Evolutionary conservation across 176 grass and related monocot genomes (phyloP), one percentile per base, ranked within the genome.

Genomic region (Lolium rigidum): DNA sequence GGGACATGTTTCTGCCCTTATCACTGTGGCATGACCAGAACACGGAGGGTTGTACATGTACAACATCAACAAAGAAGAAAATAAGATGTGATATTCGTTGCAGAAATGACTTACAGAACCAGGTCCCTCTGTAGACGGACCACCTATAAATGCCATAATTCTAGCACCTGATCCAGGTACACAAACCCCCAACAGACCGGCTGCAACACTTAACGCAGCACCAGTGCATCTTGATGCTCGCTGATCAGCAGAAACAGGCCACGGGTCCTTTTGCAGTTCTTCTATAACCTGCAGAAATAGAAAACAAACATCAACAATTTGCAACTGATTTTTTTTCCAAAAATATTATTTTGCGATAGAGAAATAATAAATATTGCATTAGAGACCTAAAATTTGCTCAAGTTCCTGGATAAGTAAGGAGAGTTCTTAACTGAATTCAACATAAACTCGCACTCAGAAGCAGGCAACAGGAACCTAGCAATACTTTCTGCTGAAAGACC

Each of bases 111-210:
- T 95, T 98, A 98, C 95, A 87, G 86, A 89, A 20, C 91, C 91
- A 74, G 86, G 83, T 75, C 93, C 95, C 44, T 90, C 91, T 50
- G 95, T 98, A 55, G 91, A 92, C 85, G 95, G 95, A 8, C 93
- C 95, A 82, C 93, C 91, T 26, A 95, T 80, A 88, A 98, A 98
- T 25, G 93, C 91, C 95, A 98, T 98, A 81, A 98, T 98, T 83
- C 95, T 95, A 87, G 89, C 95, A 89, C 93, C 95, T 85, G 93
- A 95, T 81, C 91, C 93, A 81, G 95, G 95, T 9, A 98, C 89
- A 75, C 95, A 98, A 80, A 98, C 83, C 46, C 95, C 95, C 46
- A 98, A 85, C 67, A 92, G 82, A 74, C 85, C 72, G 78, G 93
- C 91, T 52, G 93, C 95, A 85, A 93, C 90, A 92, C 91, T 95